Percentiles rank a stretch among this genome's conserved stretches.
phyloP scores from a whole-genome alignment of 2,329 filamentous ascomycete genomes.

The Cercospora sesami region DNA sequence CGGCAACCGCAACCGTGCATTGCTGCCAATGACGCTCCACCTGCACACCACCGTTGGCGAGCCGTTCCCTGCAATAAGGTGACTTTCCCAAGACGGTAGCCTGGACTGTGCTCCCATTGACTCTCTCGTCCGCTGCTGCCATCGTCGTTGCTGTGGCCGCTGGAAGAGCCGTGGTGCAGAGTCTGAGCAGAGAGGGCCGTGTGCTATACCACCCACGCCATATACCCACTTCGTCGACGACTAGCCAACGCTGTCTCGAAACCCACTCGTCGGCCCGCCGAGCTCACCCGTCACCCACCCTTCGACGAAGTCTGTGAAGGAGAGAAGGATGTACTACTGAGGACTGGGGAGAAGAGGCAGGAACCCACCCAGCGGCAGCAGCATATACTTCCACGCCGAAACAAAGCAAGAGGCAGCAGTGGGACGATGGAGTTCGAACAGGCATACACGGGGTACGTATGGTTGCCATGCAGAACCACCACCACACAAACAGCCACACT shows the following conservation, averaged over 20 bases:
- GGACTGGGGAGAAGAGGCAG: conserved; percentile 4
- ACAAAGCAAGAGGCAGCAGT: not conserved
- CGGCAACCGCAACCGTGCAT: not conserved
- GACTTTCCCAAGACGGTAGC: conserved; percentile 18
- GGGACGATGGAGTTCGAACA: conserved; percentile 29
- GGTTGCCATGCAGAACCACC: not conserved
- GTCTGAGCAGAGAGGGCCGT: not conserved
- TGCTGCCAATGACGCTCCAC: conserved; percentile 26
- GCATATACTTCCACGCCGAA: conserved; percentile 18
- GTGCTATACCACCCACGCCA: not conserved
- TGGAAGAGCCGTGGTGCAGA: not conserved
- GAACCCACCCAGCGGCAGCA: conserved; percentile 18
- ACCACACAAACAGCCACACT: not conserved
- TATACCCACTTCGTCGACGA: conserved; percentile 2
- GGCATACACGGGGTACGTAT: conserved; percentile 25
- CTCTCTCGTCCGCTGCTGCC: not conserved
- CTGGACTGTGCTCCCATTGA: not conserved
- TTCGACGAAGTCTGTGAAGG: conserved; percentile 4
- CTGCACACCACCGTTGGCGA: conserved; percentile 20
- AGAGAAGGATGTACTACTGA: conserved; percentile 14
- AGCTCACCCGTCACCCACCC: conserved; percentile 12
- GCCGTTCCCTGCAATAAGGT: conserved; percentile 27
- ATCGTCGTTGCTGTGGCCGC: not conserved
- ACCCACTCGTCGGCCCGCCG: conserved; percentile 4
- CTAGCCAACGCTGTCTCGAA: not conserved